Evolutionary conservation across 768 basidiomycete species (phyloP), one percentile per base, ranked within the genome.

Genomic region (Holtermannia corniformis): DNA sequence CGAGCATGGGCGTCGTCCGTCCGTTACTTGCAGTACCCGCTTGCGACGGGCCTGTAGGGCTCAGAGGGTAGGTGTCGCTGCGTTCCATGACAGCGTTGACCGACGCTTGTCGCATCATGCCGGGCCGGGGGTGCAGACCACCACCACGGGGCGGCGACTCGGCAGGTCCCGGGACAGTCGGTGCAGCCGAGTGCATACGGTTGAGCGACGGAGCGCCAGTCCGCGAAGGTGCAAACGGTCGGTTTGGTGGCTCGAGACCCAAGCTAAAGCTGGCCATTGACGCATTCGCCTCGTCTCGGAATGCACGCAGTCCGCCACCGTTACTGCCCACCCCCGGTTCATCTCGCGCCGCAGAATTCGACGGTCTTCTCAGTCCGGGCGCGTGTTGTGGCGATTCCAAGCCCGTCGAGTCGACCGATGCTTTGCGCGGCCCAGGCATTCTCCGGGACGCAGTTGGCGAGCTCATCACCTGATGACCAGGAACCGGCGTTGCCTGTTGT

Each of bases 71-170:
- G 19, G 52, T 49, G 3, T 56, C 58, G 32, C 65, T 41, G 1
- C 68, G 64, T 48, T 82, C 81, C 76, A 82, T 78, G 12, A 80
- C 75, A 2, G 79, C 75, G 16, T 7, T 16, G 3, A 80, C 76
- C 3, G 79, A 79, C 7, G 79, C 78, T 49, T 80, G 77, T n/a
- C 79, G 73, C 13, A 81, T 79, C 32, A 80, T 76, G 1, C 63
- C 58, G 14, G 68, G 70, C 32, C 70, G 53, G 14, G 23, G 22
- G n/a, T 13, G 41, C 32, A 47, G 50, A 40, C 52, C 54, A 49
- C 14, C 56, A 16, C 43, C 14, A 24, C 42, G 47, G 16, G 32
- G 53, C 47, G 47, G 55, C 32, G 42, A 55, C 5, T 41, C 50
- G 4, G 37, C 27, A 1, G 54, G 45, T 5, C 43, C 40, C n/a